Base-by-base conservation (phyloP, 768 basidiomycete species). In the Lentinula sp. region DNA sequence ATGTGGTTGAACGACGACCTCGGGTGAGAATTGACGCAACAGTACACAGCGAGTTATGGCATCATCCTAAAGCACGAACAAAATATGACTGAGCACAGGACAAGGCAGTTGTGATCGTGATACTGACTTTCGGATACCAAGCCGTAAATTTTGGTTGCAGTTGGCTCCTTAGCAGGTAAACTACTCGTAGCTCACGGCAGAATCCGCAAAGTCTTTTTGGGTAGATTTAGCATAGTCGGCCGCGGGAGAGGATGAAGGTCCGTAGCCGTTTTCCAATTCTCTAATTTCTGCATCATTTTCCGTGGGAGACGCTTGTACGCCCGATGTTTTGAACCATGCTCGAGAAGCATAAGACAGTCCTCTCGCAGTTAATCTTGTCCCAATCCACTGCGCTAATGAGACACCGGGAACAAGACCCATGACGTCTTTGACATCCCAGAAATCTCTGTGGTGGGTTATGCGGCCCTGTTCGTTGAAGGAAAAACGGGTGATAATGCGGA, bases 401-500 rank as follows among this genome's bases (percentile, higher is more conserved):
- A 84, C 79, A 3, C 90, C 89, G 3, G 90, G 90, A 8, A 91
- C 69, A 43, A 91, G 80, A 41, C 85, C 85, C 67, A 91, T 76
- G 61, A 93, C 76, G 68, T 93, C 91, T 69, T 86, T 84, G 46
- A 90, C 77, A 65, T 93, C 90, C 89, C 88, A 92, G 42, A 89
- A 78, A 67, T 93, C 91, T 33, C 89, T 81, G 69, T 94, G 91
- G 66, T 85, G 82, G 4, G 88, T 87, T 63, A 93, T 86, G 62
- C 81, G 82, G n/a, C 88, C 89, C 67, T 86, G 86, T 66, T 92
- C 91, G 72, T 92, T 92, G 72, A 93, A 91, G 36, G 82, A 80
- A 39, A 93, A 79, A 33, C 85, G 82, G 4, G 90, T 88, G 60
- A 88, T 79, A 53, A 92, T 81, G 51, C 81, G 88, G 5, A 93